phyloP scores from a whole-genome alignment of 805 yeast genomes.

The Pichia membranifaciens region DNA sequence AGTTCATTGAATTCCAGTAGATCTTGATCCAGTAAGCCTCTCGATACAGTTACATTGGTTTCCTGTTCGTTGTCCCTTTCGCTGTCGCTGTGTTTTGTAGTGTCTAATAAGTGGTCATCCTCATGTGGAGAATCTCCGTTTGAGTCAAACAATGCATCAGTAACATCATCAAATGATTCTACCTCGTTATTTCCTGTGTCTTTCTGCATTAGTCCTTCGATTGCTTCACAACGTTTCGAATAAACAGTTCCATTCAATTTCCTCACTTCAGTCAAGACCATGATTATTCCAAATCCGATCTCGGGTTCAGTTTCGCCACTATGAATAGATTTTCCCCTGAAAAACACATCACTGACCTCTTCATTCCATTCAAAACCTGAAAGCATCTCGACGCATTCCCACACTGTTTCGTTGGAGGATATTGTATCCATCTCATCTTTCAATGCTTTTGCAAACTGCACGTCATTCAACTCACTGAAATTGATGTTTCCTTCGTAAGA shows the following conservation, averaged over 20 bases:
- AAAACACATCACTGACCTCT: background rate
- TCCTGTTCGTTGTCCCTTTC: background rate
- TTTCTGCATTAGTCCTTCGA: background rate
- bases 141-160: conserved; percentile 10
- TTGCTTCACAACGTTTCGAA: background rate
- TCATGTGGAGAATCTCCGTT: background rate
- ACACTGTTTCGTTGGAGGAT: background rate
- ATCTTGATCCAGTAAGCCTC: conserved; percentile 8
- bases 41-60: background rate
- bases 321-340: background rate
- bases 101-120: background rate
- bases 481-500: background rate
- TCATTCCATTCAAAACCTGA: conserved; percentile 12
- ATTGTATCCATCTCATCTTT: conserved; percentile 3
- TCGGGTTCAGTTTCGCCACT: background rate
- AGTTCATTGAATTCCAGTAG: conserved; percentile 12
- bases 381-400: conserved; percentile 8
- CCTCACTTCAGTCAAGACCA: conserved; percentile 9
- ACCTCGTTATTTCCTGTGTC: background rate
- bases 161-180: conserved; percentile 3
- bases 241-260: background rate
- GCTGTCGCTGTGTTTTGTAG: background rate
- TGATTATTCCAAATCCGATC: conserved; percentile 10
- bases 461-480: conserved; percentile 1
- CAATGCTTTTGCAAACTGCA: background rate